These are phyloP conservation scores for Heritiera littoralis DNA, from an alignment of 345 rosid species.

Conservation along the genomic window DNA sequence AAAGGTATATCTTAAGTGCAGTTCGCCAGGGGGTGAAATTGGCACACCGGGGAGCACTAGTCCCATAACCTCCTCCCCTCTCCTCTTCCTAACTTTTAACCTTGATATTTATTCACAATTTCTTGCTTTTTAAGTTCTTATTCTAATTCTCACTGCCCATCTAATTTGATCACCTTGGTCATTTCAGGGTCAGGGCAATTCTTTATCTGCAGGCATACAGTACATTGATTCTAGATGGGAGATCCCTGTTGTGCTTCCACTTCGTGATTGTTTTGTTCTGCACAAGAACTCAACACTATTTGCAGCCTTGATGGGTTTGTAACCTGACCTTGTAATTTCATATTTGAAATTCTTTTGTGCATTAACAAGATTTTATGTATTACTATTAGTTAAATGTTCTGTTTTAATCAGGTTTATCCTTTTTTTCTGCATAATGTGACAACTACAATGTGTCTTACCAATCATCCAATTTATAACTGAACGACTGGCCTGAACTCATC, in stretches of 20 bases:
- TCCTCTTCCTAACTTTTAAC: background rate
- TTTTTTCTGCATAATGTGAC: background rate
- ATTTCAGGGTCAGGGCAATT: conserved; percentile 86
- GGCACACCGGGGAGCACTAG: background rate
- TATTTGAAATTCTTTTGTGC: background rate
- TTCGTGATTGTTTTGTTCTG: conserved; percentile 84
- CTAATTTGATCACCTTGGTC: background rate
- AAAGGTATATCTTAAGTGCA: background rate
- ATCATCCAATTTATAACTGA: conserved; percentile 17
- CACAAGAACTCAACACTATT: conserved; percentile 63
- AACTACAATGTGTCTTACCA: background rate
- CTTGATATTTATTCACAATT: conserved; percentile 7
- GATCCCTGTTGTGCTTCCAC: conserved; percentile 77
- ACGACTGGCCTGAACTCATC: conserved; percentile 38
- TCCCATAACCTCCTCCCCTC: background rate
- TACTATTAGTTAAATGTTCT: background rate
- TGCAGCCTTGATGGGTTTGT: conserved; percentile 78
- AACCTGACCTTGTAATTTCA: conserved; percentile 8
- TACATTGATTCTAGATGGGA: conserved; percentile 88
- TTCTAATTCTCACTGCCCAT: background rate
- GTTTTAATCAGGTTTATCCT: background rate
- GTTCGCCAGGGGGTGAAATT: background rate
- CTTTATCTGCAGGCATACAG: conserved; percentile 93
- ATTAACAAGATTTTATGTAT: background rate
- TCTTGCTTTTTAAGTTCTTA: background rate